phyloP scores from a whole-genome alignment of 73 alveolate species.

The Paramecium sexaurelia region DNA sequence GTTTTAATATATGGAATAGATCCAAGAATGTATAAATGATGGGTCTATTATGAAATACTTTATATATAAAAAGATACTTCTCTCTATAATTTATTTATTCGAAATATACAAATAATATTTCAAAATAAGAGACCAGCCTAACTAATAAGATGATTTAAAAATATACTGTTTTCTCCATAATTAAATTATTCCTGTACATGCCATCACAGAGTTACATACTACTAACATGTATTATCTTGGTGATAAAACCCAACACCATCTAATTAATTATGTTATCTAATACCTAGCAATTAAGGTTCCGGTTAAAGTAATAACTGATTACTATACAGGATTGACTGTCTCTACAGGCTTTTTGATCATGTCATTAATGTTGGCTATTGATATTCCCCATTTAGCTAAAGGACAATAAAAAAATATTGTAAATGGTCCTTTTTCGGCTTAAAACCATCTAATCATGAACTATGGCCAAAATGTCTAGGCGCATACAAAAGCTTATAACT shows the following conservation, averaged over 20 bases:
- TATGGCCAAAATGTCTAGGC: slow-evolving; percentile 50
- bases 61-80: background rate
- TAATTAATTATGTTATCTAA: background rate
- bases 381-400: slow-evolving; percentile 45
- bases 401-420: slow-evolving; percentile 44
- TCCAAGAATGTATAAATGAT: background rate
- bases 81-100: background rate
- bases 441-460: slow-evolving; percentile 24
- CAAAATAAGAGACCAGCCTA: slow-evolving; percentile 40
- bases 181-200: slow-evolving; percentile 2
- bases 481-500: background rate
- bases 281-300: slow-evolving; percentile 29
- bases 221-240: slow-evolving; percentile 6
- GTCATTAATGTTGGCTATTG: slow-evolving; percentile 13
- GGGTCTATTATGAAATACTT: background rate
- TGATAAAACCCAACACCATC: slow-evolving; percentile 49
- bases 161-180: slow-evolving; percentile 42
- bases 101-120: background rate
- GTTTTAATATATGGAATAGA: background rate
- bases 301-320: background rate
- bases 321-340: background rate
- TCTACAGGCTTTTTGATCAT: slow-evolving; percentile 37
- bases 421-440: slow-evolving; percentile 53
- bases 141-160: background rate
- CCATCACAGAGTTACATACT: background rate